Percentiles rank a stretch among this genome's conserved stretches.
These are phyloP conservation scores for Clavaria fumosa DNA, from an alignment of 768 basidiomycete species.

Conservation along the genomic window DNA sequence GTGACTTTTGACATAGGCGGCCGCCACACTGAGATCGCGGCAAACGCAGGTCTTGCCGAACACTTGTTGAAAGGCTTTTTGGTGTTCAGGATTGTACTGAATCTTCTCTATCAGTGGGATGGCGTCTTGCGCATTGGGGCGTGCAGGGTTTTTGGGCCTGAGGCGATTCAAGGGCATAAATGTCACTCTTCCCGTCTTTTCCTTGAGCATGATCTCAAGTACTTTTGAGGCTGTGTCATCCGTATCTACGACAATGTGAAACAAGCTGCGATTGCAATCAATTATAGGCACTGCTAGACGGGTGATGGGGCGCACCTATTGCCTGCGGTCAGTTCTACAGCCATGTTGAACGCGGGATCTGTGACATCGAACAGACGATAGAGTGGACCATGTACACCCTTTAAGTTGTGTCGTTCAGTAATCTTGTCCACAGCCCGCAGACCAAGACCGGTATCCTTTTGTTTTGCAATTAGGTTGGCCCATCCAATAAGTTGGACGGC, in stretches of 20 bases:
- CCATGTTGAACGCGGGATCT: constrained; percentile 78
- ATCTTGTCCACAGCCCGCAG: constrained; percentile 78
- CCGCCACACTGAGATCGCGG: constrained; percentile 79
- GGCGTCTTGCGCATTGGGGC: constrained; percentile 60
- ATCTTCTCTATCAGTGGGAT: constrained; percentile 77
- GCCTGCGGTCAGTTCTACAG: constrained; percentile 89
- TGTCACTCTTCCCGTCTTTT: constrained; percentile 88
- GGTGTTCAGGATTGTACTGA: constrained; percentile 49
- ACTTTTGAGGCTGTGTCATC: constrained; percentile 85
- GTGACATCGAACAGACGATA: constrained; percentile 88
- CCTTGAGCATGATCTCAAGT: constrained; percentile 87
- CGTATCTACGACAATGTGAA: constrained; percentile 96
- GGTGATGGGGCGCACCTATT: constrained; percentile 46
- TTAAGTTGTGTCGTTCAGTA: constrained; percentile 53
- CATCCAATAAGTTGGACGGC: background rate
- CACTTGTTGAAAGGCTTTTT: constrained; percentile 88
- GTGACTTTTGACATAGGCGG: constrained; percentile 88
- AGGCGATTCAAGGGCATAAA: constrained; percentile 98
- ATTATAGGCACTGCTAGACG: constrained; percentile 4
- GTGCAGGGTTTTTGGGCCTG: constrained; percentile 50
- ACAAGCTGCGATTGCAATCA: constrained; percentile 40
- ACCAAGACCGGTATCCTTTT: constrained; percentile 80
- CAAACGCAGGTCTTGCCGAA: constrained; percentile 97
- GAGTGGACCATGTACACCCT: constrained; percentile 85
- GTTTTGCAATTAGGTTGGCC: background rate